Percentiles rank a stretch among this genome's conserved stretches.
Evolutionary conservation across 1,284 basidiomycete species (phyloP).

Genomic region (Ceratorhiza oryzae-sativae): DNA sequence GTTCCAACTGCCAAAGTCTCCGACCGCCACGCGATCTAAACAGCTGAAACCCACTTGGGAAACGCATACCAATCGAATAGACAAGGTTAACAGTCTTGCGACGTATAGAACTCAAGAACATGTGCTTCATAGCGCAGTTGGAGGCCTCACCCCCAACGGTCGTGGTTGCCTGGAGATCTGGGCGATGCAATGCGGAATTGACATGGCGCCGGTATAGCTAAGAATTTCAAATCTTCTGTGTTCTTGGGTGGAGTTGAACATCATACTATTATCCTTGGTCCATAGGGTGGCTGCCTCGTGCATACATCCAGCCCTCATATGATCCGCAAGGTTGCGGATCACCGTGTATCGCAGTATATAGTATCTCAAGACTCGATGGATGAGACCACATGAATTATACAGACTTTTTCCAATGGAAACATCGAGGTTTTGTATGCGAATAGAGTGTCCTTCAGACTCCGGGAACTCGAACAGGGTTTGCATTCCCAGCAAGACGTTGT

Average conservation of each 20-base stretch:
- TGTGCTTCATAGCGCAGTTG: conserved; percentile 56
- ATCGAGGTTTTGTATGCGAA: too few species aligned
- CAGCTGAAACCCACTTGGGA: conserved; percentile 57
- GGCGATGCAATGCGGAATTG: conserved; percentile 43
- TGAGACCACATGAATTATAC: too few species aligned
- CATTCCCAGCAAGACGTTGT: too few species aligned
- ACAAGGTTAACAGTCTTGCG: conserved; percentile 69
- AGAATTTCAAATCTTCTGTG: neutral
- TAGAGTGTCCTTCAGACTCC: too few species aligned
- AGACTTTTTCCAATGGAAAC: too few species aligned
- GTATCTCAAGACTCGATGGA: too few species aligned
- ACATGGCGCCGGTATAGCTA: neutral
- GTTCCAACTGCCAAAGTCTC: conserved; percentile 55
- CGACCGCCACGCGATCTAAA: conserved; percentile 46
- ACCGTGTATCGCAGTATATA: too few species aligned
- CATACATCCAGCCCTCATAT: conserved; percentile 3
- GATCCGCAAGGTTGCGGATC: too few species aligned
- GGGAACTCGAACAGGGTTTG: too few species aligned
- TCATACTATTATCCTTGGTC: neutral
- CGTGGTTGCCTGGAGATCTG: conserved; percentile 70
- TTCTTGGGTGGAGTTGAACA: neutral
- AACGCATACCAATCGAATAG: conserved; percentile 53
- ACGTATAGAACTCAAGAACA: conserved; percentile 8
- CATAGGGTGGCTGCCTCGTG: neutral
- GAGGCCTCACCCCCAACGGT: conserved; percentile 64